Percentiles rank a stretch among this genome's conserved stretches.
Conservation (phyloP, 495 filamentous ascomycete species). For the Cenococcum geophilum region DNA sequence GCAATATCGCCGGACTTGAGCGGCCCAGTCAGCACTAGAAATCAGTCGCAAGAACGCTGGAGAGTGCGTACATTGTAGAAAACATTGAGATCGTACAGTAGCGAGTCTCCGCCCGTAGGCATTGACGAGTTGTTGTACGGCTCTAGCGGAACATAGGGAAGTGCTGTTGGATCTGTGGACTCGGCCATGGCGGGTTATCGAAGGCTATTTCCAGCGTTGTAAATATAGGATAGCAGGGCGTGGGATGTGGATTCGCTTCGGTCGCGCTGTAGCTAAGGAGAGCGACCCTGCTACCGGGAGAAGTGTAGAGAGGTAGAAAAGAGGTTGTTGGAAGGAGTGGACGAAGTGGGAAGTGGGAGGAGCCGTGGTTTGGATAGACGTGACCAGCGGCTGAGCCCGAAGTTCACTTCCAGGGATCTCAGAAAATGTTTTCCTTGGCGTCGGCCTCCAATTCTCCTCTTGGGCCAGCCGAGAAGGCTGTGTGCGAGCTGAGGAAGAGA, state of each 20-base stretch:
- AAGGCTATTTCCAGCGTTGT: background rate
- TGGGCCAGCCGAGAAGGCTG: slow-evolving; percentile 7
- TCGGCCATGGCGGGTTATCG: slow-evolving; percentile 7
- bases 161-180: background rate
- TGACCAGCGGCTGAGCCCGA: slow-evolving; percentile 1
- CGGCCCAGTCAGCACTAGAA: slow-evolving; percentile 9
- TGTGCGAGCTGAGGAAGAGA: slow-evolving; percentile 4
- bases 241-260: slow-evolving; percentile 16
- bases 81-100: slow-evolving; percentile 68
- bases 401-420: slow-evolving; percentile 21
- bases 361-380: background rate
- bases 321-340: slow-evolving; percentile 19
- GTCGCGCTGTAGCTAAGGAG: background rate
- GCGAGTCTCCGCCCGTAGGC: slow-evolving; percentile 64
- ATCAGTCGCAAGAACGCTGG: background rate
- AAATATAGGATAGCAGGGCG: slow-evolving; percentile 6
- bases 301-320: background rate
- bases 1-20: slow-evolving; percentile 77
- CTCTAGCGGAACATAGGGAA: slow-evolving; percentile 17
- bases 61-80: slow-evolving; percentile 49
- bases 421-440: slow-evolving; percentile 20
- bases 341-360: slow-evolving; percentile 20
- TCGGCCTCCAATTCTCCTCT: slow-evolving; percentile 4
- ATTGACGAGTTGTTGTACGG: slow-evolving; percentile 53
- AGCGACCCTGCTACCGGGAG: background rate